Evolutionary conservation across 2,329 filamentous ascomycete genomes (phyloP).

Genomic region (Trichophyton equinum): DNA sequence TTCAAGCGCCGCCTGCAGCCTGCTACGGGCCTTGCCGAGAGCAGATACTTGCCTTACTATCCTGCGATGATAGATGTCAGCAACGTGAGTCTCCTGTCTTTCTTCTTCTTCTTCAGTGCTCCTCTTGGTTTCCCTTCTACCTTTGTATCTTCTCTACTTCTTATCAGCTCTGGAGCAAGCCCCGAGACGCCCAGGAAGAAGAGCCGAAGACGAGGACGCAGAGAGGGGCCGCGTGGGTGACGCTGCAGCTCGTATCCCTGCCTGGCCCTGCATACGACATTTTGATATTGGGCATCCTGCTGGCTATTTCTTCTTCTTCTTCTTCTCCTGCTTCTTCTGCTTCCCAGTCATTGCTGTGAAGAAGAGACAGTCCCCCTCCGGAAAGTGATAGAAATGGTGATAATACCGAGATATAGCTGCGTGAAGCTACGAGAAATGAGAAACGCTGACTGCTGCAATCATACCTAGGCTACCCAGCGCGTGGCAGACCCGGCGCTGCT

Average conservation of each 20-base stretch:
- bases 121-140: background rate
- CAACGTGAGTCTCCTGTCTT: background rate
- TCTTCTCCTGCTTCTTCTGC: no score
- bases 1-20: background rate
- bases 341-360: no score
- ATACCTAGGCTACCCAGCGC: background rate
- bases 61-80: background rate
- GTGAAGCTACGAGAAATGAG: background rate
- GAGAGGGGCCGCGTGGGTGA: background rate
- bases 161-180: background rate
- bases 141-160: background rate
- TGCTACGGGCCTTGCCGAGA: background rate
- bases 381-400: background rate
- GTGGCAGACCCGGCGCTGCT: slow-evolving; percentile 18
- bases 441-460: background rate
- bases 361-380: no score
- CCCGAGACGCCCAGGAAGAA: background rate
- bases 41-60: background rate
- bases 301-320: no score
- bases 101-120: no score
- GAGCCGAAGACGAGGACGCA: background rate
- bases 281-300: no score
- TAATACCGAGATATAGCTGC: background rate
- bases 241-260: background rate
- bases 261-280: no score